phyloP scores from a whole-genome alignment of 2,329 filamentous ascomycete genomes.

The Claviceps citrina region DNA sequence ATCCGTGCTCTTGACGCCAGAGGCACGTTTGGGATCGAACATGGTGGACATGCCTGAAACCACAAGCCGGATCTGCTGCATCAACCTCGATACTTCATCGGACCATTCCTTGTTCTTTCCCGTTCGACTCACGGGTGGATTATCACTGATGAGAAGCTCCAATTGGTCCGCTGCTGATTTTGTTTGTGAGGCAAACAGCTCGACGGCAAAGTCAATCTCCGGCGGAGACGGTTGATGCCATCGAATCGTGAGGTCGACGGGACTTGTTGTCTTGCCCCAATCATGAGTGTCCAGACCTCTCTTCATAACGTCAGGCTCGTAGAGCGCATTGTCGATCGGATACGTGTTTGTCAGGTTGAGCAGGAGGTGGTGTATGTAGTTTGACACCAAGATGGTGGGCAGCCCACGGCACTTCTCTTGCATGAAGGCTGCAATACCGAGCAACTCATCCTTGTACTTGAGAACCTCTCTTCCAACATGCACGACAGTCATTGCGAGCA shows the following conservation, averaged over 20 bases:
- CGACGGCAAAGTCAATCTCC: slow-evolving; percentile 78
- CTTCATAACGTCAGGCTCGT: slow-evolving; percentile 60
- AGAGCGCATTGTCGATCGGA: slow-evolving; percentile 75
- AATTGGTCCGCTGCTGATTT: slow-evolving; percentile 61
- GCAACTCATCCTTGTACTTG: slow-evolving; percentile 74
- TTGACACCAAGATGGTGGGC: slow-evolving; percentile 89
- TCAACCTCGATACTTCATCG: slow-evolving; percentile 80
- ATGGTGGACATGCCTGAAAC: slow-evolving; percentile 79
- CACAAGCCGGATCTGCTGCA: slow-evolving; percentile 76
- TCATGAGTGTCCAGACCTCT: slow-evolving; percentile 60
- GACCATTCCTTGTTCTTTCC: slow-evolving; percentile 99
- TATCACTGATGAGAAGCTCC: slow-evolving; percentile 62
- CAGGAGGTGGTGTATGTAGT: slow-evolving; percentile 90
- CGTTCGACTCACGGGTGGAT: slow-evolving; percentile 70
- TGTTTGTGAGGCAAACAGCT: slow-evolving; percentile 75
- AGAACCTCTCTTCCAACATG: slow-evolving; percentile 86
- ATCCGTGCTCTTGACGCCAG: slow-evolving; percentile 34
- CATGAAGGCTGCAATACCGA: slow-evolving; percentile 89
- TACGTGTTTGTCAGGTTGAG: slow-evolving; percentile 92
- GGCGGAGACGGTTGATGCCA: slow-evolving; percentile 76
- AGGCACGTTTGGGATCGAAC: slow-evolving; percentile 66
- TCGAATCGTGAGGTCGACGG: slow-evolving; percentile 63
- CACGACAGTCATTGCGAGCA: slow-evolving; percentile 95
- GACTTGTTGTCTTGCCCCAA: slow-evolving; percentile 69
- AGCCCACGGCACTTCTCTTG: slow-evolving; percentile 88